Percentiles rank a stretch among this genome's conserved stretches.
Conservation (phyloP, 768 basidiomycete genomes). For the Coprinopsis marcescibilis region DNA sequence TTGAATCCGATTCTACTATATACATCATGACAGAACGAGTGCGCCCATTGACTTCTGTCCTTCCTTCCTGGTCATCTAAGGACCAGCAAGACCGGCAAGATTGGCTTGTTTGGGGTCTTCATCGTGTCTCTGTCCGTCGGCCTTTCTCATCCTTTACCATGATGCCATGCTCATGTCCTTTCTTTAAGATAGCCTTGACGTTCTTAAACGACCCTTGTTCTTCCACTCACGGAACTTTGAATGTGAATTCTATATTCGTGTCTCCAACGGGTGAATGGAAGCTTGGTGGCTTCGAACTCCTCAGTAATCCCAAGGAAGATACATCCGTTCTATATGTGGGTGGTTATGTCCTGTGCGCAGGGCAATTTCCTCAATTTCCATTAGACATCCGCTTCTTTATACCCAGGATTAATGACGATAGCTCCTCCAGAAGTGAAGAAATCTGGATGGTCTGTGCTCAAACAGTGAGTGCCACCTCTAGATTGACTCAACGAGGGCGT, state of each 20-base stretch:
- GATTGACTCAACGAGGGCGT: neutral
- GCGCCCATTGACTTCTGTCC: constrained; percentile 56
- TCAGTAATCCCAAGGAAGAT: constrained; percentile 81
- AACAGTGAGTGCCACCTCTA: constrained; percentile 52
- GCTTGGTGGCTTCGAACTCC: constrained; percentile 87
- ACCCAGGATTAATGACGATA: constrained; percentile 55
- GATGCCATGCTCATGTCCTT: constrained; percentile 9
- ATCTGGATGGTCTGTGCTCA: constrained; percentile 74
- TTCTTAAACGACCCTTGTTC: constrained; percentile 84
- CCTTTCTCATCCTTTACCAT: constrained; percentile 1
- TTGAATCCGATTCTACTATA: constrained; percentile 82
- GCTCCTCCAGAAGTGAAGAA: constrained; percentile 86
- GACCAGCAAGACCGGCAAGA: constrained; percentile 68
- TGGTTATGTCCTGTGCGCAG: constrained; percentile 12
- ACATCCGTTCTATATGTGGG: constrained; percentile 76
- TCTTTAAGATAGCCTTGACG: constrained; percentile 69
- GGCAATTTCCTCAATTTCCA: constrained; percentile 6
- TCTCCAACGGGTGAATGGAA: constrained; percentile 97
- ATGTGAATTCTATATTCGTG: constrained; percentile 76
- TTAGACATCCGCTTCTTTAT: constrained; percentile 61
- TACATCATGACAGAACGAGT: constrained; percentile 96
- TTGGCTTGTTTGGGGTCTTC: constrained; percentile 91
- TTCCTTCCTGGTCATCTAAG: constrained; percentile 60
- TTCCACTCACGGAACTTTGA: constrained; percentile 80
- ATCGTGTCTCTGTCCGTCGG: constrained; percentile 76